These are phyloP conservation scores for Viridothelium virens DNA, from an alignment of 495 filamentous ascomycete genomes.

Conservation along the genomic window DNA sequence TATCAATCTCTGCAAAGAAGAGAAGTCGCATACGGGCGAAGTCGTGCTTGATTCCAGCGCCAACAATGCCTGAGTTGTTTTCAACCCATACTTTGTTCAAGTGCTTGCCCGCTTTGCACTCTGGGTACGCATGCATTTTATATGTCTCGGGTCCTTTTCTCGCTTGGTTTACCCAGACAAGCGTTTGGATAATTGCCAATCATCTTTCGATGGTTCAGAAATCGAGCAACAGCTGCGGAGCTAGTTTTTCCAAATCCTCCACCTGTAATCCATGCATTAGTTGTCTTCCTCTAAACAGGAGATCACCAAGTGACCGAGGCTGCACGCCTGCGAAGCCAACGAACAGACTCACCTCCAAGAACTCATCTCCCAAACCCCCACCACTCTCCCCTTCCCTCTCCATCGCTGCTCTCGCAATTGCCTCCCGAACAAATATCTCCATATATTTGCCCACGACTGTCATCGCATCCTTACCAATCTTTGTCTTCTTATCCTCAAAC, in stretches of 20 bases:
- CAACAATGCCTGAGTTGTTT: too few species aligned
- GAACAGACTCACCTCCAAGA: constrained; percentile 59
- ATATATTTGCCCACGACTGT: constrained; percentile 74
- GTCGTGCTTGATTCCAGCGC: too few species aligned
- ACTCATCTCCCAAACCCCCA: constrained; percentile 44
- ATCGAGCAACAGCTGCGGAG: constrained; percentile 83
- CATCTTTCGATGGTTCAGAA: constrained; percentile 43
- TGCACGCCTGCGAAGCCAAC: not conserved
- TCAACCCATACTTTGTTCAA: too few species aligned
- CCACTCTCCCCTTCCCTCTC: constrained; percentile 44
- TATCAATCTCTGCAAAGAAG: too few species aligned
- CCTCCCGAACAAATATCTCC: constrained; percentile 87
- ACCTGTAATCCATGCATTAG: constrained; percentile 41
- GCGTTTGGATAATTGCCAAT: not conserved
- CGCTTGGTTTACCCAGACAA: too few species aligned
- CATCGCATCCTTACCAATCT: constrained; percentile 74
- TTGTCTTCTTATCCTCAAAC: constrained; percentile 60
- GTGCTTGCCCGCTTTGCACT: too few species aligned
- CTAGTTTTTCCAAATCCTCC: constrained; percentile 83
- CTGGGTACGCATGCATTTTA: too few species aligned
- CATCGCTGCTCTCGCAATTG: constrained; percentile 69
- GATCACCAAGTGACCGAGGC: not conserved
- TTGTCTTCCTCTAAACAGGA: constrained; percentile 14
- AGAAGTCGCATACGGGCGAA: too few species aligned
- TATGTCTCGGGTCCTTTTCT: too few species aligned